Percentiles rank a stretch among this genome's conserved stretches.
These are phyloP conservation scores for Fraxinus anomala DNA, from an alignment of 257 asterid species.

Conservation along the genomic window DNA sequence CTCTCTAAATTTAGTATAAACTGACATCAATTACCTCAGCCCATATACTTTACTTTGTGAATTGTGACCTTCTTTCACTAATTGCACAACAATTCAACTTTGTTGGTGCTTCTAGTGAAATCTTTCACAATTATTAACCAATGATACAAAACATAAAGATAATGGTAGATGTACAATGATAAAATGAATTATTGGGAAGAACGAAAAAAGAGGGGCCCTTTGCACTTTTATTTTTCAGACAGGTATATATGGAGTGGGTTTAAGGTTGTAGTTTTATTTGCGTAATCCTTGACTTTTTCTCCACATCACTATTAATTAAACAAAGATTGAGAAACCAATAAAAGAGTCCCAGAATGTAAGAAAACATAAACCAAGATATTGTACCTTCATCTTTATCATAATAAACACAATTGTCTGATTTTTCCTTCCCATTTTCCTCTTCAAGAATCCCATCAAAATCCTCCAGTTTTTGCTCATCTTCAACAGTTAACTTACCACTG, in stretches of 20 bases:
- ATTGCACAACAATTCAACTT: neutral
- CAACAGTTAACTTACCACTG: constrained; percentile 29
- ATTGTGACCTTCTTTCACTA: constrained; percentile 13
- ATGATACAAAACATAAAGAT: constrained; percentile 17
- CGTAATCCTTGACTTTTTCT: constrained; percentile 8
- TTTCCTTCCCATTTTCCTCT: constrained; percentile 34
- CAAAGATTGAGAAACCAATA: constrained; percentile 5
- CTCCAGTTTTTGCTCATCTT: constrained; percentile 30
- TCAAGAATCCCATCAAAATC: constrained; percentile 31
- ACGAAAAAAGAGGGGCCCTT: constrained; percentile 26
- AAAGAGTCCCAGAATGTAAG: constrained; percentile 6
- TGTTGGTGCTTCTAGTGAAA: neutral
- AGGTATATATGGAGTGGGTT: constrained; percentile 14
- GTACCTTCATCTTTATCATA: constrained; percentile 62
- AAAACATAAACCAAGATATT: constrained; percentile 9
- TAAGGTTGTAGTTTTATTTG: neutral
- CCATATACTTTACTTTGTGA: neutral
- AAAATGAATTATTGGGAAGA: constrained; percentile 2
- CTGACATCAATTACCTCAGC: constrained; percentile 13
- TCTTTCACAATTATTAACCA: neutral
- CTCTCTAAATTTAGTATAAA: constrained; percentile 4
- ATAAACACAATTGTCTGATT: constrained; percentile 48
- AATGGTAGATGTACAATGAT: neutral
- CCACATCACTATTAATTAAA: constrained; percentile 1
- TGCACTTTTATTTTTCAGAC: constrained; percentile 28